phyloP scores from a whole-genome alignment of 2,329 filamentous ascomycete genomes.

The Colletotrichum sp. region DNA sequence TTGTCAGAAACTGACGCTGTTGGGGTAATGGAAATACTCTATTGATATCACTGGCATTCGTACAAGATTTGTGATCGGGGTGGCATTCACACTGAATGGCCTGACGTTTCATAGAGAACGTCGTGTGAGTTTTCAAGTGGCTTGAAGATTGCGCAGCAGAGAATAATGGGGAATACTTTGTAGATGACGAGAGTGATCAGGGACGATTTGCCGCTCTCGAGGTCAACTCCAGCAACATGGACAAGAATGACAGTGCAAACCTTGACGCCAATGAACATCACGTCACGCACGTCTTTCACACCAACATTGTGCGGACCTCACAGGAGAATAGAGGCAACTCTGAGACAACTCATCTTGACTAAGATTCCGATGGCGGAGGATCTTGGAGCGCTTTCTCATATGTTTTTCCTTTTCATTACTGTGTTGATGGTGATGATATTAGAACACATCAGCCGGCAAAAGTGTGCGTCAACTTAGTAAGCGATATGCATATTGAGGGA shows the following conservation, averaged over 20 bases:
- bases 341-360: too few species aligned
- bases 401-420: not conserved
- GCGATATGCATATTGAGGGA: too few species aligned
- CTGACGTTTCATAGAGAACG: not conserved
- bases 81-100: not conserved
- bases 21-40: rapidly evolving
- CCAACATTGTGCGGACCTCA: not conserved
- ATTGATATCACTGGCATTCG: rapidly evolving
- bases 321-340: too few species aligned
- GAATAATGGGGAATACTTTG: not conserved
- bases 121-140: rapidly evolving
- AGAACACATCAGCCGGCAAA: not conserved
- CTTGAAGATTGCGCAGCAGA: not conserved
- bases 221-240: not conserved
- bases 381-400: not conserved
- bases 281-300: not conserved
- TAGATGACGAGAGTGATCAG: not conserved
- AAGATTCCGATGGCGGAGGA: not conserved
- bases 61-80: not conserved
- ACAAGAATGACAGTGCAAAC: not conserved
- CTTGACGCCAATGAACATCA: not conserved
- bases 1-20: rapidly evolving
- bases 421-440: not conserved
- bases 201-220: not conserved
- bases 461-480: not conserved